Conservation (phyloP, 2,329 filamentous ascomycete species). For the Seiridium unicorne region DNA sequence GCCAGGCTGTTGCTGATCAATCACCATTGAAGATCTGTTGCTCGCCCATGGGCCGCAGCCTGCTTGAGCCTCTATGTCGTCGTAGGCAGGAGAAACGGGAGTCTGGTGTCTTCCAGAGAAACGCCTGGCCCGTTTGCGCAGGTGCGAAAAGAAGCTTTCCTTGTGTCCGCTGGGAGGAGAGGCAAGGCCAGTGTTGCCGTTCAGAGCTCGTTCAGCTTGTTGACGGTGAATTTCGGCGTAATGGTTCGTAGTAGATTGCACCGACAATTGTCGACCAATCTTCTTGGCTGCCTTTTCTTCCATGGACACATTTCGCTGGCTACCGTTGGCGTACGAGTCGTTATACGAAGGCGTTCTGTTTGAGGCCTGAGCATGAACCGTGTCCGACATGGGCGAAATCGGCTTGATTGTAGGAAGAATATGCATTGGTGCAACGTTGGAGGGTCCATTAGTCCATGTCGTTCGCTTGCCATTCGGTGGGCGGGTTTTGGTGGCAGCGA, state of each 20-base stretch:
- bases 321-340: slow-evolving; percentile 44
- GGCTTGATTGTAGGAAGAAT: slow-evolving; percentile 93
- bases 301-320: slow-evolving; percentile 33
- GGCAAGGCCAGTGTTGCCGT: slow-evolving; percentile 71
- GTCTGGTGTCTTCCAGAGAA: slow-evolving; percentile 89
- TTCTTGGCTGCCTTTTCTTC: slow-evolving; percentile 79
- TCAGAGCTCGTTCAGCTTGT: slow-evolving; percentile 87
- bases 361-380: slow-evolving; percentile 85
- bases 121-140: slow-evolving; percentile 87
- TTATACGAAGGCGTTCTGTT: slow-evolving; percentile 56
- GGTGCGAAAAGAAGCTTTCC: slow-evolving; percentile 97
- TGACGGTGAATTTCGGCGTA: slow-evolving; percentile 87
- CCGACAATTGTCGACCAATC: slow-evolving; percentile 89
- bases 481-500: slow-evolving; percentile 39
- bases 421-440: slow-evolving; percentile 84
- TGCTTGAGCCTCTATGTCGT: slow-evolving; percentile 90
- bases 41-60: slow-evolving; percentile 87
- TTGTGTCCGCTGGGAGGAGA: slow-evolving; percentile 80
- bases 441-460: slow-evolving; percentile 86
- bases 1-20: slow-evolving; percentile 55
- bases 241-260: slow-evolving; percentile 89
- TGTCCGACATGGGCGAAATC: slow-evolving; percentile 93
- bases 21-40: slow-evolving; percentile 79
- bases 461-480: slow-evolving; percentile 74
- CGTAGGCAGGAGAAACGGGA: slow-evolving; percentile 73